phyloP scores from a whole-genome alignment of 768 basidiomycete genomes.

The Mycena epipterygia region DNA sequence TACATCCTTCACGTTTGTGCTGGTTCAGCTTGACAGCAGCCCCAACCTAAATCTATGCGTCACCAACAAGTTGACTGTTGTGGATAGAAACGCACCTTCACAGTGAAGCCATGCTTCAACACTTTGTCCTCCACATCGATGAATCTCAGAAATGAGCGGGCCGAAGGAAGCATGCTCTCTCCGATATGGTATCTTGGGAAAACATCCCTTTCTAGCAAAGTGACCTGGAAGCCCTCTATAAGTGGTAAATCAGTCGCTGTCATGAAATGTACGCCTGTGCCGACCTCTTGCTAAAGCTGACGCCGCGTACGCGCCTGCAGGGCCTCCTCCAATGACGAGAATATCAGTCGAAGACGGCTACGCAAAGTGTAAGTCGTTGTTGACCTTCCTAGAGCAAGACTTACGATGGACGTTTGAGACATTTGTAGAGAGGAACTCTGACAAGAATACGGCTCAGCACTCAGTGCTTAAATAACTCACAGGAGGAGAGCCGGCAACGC shows the following conservation, averaged over 20 bases:
- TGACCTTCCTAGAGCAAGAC: no score
- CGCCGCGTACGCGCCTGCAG: constrained; percentile 46
- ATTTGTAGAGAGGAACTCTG: no score
- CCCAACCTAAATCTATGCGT: neutral
- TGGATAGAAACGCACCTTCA: constrained; percentile 35
- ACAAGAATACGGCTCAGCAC: no score
- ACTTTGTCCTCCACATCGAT: constrained; percentile 43
- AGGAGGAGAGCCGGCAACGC: no score
- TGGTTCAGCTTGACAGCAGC: neutral
- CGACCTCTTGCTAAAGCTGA: constrained; percentile 42
- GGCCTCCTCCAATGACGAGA: constrained; percentile 41
- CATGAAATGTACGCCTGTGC: no score
- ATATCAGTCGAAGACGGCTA: neutral
- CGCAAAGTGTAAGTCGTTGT: no score
- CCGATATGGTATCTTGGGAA: constrained; percentile 40
- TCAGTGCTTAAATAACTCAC: no score
- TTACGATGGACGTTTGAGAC: no score
- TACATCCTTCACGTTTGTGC: neutral
- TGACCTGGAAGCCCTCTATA: constrained; percentile 41
- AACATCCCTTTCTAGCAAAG: constrained; percentile 39
- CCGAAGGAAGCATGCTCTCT: constrained; percentile 29
- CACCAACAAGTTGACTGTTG: neutral
- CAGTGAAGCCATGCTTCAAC: constrained; percentile 40
- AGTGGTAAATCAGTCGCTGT: no score
- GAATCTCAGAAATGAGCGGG: constrained; percentile 42